These are phyloP conservation scores for Chaetomium tenue DNA, from an alignment of 495 filamentous ascomycete species.

Conservation along the genomic window DNA sequence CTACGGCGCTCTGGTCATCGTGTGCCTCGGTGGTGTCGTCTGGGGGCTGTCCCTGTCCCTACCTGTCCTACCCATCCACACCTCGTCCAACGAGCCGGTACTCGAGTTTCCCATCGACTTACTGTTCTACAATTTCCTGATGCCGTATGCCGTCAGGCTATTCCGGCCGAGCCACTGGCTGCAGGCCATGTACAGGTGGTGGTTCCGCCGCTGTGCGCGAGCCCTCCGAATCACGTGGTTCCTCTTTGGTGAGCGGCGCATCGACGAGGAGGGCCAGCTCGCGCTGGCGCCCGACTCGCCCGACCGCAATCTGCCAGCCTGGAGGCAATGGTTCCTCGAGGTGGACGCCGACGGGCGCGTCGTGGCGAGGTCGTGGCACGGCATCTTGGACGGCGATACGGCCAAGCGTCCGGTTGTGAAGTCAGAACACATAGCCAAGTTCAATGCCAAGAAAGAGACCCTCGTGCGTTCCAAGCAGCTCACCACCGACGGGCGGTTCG, in stretches of 20 bases:
- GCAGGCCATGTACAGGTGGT: constrained; percentile 87
- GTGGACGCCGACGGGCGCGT: constrained; percentile 36
- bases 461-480: constrained; percentile 47
- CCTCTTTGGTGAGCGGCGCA: constrained; percentile 76
- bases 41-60: constrained; percentile 75
- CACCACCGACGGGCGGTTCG: constrained; percentile 72
- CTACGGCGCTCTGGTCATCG: constrained; percentile 86
- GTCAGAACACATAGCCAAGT: constrained; percentile 27
- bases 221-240: constrained; percentile 82
- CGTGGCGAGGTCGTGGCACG: constrained; percentile 43
- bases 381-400: constrained; percentile 40
- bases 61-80: constrained; percentile 82
- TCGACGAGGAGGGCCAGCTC: constrained; percentile 75
- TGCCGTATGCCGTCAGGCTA: constrained; percentile 77
- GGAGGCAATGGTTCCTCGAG: constrained; percentile 40
- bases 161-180: constrained; percentile 82
- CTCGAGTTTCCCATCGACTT: constrained; percentile 94
- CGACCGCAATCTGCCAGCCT: constrained; percentile 29
- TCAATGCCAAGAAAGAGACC: constrained; percentile 34
- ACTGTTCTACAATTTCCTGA: constrained; percentile 92
- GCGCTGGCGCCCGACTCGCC: constrained; percentile 32
- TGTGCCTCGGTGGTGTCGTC: constrained; percentile 93
- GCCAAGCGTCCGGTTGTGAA: constrained; percentile 34
- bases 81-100: constrained; percentile 84
- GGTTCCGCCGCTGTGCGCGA: constrained; percentile 86